A percentile compares a stretch with the other conserved stretches of the same genome.
These are phyloP conservation scores for Dichotomopilus funicola DNA, from an alignment of 2,329 filamentous ascomycete species.

Conservation along the genomic window DNA sequence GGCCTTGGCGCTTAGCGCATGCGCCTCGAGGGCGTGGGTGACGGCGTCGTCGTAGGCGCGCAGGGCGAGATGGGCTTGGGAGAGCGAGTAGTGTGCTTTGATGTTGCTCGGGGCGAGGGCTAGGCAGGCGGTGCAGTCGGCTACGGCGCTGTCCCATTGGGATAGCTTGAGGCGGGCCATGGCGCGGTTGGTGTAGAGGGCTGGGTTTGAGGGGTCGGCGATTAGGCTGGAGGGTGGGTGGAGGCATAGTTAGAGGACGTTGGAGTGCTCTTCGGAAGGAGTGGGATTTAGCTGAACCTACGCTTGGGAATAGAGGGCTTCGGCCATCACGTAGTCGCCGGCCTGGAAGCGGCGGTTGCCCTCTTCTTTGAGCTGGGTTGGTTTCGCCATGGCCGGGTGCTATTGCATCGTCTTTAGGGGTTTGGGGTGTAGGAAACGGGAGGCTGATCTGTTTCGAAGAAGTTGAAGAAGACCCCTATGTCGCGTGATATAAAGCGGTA, in stretches of 20 bases:
- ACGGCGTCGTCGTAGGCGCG: slow-evolving; percentile 68
- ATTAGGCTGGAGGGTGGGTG: slow-evolving; percentile 52
- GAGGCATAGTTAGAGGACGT: not conserved
- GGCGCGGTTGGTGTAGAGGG: slow-evolving; percentile 84
- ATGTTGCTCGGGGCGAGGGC: slow-evolving; percentile 59
- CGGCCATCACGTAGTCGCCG: slow-evolving; percentile 59
- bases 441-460: no score
- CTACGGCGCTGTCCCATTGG: slow-evolving; percentile 66
- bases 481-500: no score
- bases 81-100: slow-evolving; percentile 79
- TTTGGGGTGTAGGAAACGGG: no score
- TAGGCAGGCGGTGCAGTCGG: slow-evolving; percentile 71
- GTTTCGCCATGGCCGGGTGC: slow-evolving; percentile 5
- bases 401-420: no score
- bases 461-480: no score
- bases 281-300: slow-evolving; percentile 32
- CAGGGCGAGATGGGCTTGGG: slow-evolving; percentile 74
- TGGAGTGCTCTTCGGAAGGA: not conserved
- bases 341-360: slow-evolving; percentile 60
- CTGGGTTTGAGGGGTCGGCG: slow-evolving; percentile 67
- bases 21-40: slow-evolving; percentile 62
- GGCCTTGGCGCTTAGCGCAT: slow-evolving; percentile 57
- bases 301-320: slow-evolving; percentile 67
- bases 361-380: slow-evolving; percentile 41
- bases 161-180: slow-evolving; percentile 71